Conservation (phyloP, 768 basidiomycete genomes). For the Pulveroboletus sp. region DNA sequence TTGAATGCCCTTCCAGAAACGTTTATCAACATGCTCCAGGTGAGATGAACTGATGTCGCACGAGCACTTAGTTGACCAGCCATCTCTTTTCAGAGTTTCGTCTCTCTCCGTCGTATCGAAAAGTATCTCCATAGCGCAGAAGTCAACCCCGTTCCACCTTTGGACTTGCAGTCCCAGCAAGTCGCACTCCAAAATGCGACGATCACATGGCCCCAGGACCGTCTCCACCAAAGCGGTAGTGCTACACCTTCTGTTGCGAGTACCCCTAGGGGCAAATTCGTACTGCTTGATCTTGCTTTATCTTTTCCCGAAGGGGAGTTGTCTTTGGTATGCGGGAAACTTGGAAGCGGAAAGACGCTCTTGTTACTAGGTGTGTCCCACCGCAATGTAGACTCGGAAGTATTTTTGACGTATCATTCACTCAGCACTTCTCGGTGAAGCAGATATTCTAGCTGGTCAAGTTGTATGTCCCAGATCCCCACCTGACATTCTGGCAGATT, state of each 20-base stretch:
- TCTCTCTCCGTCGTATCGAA: slow-evolving; percentile 88
- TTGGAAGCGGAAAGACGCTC: slow-evolving; percentile 88
- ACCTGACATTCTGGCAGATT: slow-evolving; percentile 70
- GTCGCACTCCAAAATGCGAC: slow-evolving; percentile 84
- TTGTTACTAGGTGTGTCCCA: slow-evolving; percentile 56
- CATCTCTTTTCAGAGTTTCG: slow-evolving; percentile 52
- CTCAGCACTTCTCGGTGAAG: slow-evolving; percentile 67
- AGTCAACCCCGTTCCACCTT: slow-evolving; percentile 58
- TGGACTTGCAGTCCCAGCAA: slow-evolving; percentile 52
- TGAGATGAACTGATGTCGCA: slow-evolving; percentile 15
- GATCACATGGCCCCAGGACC: slow-evolving; percentile 87
- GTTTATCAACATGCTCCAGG: slow-evolving; percentile 87
- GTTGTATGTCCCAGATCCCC: slow-evolving; percentile 81
- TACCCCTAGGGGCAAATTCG: slow-evolving; percentile 78
- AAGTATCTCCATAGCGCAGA: slow-evolving; percentile 81
- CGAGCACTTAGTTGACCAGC: background rate
- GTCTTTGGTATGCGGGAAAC: slow-evolving; percentile 83
- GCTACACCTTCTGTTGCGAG: slow-evolving; percentile 52
- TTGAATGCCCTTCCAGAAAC: slow-evolving; percentile 88
- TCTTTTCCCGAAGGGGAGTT: slow-evolving; percentile 78
- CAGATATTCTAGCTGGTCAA: slow-evolving; percentile 66
- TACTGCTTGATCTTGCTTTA: slow-evolving; percentile 74
- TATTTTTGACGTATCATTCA: slow-evolving; percentile 6
- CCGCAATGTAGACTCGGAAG: background rate
- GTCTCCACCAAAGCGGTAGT: slow-evolving; percentile 42